phyloP scores from a whole-genome alignment of 352 stramenopile genomes.

The Globisporangium orthogonon region DNA sequence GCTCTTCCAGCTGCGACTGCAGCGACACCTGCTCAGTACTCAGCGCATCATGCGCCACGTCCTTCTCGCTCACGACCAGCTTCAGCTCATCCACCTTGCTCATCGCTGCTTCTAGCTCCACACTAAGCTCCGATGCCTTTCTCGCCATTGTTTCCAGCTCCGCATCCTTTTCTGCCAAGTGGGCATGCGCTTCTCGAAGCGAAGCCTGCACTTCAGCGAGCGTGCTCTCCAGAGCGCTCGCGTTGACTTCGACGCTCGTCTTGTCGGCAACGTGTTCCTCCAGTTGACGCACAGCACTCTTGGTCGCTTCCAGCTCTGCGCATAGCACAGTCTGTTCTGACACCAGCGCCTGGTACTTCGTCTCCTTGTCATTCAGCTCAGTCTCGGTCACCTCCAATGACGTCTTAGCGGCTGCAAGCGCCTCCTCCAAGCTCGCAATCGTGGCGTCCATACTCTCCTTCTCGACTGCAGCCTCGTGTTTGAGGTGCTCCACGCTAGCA shows the following conservation, averaged over 20 bases:
- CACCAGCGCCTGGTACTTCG: not conserved
- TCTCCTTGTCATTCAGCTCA: not conserved
- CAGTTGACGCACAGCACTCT: not conserved
- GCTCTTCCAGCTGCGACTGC: not conserved
- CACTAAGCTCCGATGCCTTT: too few relatives aligned
- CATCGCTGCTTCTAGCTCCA: not conserved
- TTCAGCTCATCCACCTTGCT: conserved; percentile 1
- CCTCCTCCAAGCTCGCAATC: not conserved
- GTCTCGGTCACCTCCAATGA: not conserved
- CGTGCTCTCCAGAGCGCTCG: not conserved
- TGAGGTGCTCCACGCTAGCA: not conserved
- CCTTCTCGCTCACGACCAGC: not conserved
- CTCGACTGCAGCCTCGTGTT: not conserved
- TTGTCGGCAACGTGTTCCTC: conserved; percentile 2
- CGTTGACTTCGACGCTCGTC: not conserved
- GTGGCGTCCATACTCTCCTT: not conserved
- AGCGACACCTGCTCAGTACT: not conserved
- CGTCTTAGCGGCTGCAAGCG: not conserved
- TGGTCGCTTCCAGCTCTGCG: not conserved
- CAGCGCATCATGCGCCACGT: not conserved
- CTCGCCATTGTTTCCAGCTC: not conserved
- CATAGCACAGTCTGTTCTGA: not conserved
- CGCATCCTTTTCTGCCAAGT: conserved; percentile 5
- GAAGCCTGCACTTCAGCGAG: not conserved
- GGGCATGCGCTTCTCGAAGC: not conserved